A percentile compares a stretch with the other conserved stretches of the same genome.
Evolutionary conservation across 192 early-diverging fungal genomes (phyloP).

Genomic region (Linnemannia schmuckeri): DNA sequence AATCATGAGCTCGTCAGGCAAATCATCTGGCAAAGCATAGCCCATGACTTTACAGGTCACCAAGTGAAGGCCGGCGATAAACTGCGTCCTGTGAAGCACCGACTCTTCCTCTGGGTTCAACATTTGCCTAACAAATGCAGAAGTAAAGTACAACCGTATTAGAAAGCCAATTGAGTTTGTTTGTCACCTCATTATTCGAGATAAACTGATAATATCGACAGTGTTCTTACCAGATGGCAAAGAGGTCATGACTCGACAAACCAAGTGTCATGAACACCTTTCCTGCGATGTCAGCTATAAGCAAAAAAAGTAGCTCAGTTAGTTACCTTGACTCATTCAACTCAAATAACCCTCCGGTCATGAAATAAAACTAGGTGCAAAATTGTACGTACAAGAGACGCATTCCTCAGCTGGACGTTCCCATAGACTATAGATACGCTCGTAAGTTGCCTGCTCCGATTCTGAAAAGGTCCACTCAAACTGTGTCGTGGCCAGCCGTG

Average conservation of each 20-base stretch:
- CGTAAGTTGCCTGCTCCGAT: constrained; percentile 36
- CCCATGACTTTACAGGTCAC: constrained; percentile 35
- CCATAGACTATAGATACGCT: constrained; percentile 48
- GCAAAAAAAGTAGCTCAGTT: not conserved
- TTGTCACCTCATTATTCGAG: not conserved
- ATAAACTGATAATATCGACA: not conserved
- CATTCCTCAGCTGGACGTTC: constrained; percentile 52
- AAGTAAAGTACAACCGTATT: not conserved
- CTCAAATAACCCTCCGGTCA: too few relatives aligned
- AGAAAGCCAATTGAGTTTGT: too few relatives aligned
- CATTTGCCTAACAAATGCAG: constrained; percentile 21
- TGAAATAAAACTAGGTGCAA: too few relatives aligned
- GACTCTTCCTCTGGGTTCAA: constrained; percentile 35
- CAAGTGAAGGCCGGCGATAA: constrained; percentile 49
- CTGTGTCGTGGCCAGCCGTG: constrained; percentile 33
- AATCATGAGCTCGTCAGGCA: constrained; percentile 50
- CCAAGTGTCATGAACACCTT: constrained; percentile 55
- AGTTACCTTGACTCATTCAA: not conserved
- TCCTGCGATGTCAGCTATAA: constrained; percentile 46
- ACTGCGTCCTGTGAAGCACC: constrained; percentile 28
- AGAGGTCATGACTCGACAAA: constrained; percentile 16
- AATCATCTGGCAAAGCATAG: constrained; percentile 31
- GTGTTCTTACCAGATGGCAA: constrained; percentile 21
- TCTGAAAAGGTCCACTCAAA: constrained; percentile 55
- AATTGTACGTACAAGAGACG: constrained; percentile 29